Evolutionary conservation across 129 eudicot genomes (phyloP), one percentile per base, ranked within the genome.

Genomic region (Ambrosia trifida): DNA sequence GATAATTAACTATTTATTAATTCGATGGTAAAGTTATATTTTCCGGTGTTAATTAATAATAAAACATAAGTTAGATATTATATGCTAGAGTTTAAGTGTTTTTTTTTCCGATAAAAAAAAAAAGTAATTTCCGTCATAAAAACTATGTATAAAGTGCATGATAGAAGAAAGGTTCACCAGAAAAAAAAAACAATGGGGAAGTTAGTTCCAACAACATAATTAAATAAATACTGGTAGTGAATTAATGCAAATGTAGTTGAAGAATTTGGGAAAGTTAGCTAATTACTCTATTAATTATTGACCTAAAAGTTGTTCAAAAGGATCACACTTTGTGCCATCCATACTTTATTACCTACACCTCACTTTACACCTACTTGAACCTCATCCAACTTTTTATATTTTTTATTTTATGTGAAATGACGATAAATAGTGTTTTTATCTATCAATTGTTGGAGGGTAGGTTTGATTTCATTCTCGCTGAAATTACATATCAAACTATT

Each of bases 361-460:
- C 78, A 81, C 92, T 91, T 82, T 86, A 84, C 81, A 88, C 96
- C 96, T 84, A 88, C 88, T 88, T 88, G 69, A 80, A 75, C 74
- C 60, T 59, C 69, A 83, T 82, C 87, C 64, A 43, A 67, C 4
- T 9, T 66, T 64, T 74, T 17, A 32, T 41, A 38, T 12, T n/a
- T 69, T 59, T 59, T 57, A 57, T 24, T 57, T 12, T 28, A 11
- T 30, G 30, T 28, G 16, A 24, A 8, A 57, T 57, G 63, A 57
- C 63, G 63, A 57, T 24, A 54, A 28, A 24, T 11, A 57, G 7
- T 2, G 24, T 14, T 57, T 57, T 57, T 28, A 57, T 28, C 28
- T 57, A 57, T 56, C 12, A 57, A 57, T 57, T 57, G 36, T 57
- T 57, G 63, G 63, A 28, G 63, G 30, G 63, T 57, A 57, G 63